phyloP scores from a whole-genome alignment of 192 early-diverging fungal species.

The Linnemannia hyalina region DNA sequence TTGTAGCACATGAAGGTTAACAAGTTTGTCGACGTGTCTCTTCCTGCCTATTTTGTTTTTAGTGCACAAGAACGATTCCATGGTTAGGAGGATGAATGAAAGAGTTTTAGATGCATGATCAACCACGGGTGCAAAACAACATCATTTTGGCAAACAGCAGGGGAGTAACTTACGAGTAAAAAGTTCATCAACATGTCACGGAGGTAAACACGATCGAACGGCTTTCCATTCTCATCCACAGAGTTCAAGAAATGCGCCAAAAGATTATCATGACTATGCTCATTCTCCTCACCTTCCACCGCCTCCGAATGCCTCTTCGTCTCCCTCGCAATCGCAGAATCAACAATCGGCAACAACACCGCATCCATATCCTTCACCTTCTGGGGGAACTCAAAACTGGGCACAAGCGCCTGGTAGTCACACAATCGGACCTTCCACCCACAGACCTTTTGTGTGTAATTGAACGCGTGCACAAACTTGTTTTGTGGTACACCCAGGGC shows the following conservation, averaged over 20 bases:
- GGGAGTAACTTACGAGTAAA: constrained; percentile 14
- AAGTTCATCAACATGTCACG: constrained; percentile 57
- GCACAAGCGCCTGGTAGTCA: constrained; percentile 37
- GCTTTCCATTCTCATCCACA: constrained; percentile 40
- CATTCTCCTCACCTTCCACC: constrained; percentile 6
- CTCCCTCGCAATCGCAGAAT: constrained; percentile 39
- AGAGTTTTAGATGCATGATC: too few relatives aligned
- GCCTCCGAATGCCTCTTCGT: neutral
- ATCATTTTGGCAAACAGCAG: neutral
- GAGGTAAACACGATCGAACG: constrained; percentile 44
- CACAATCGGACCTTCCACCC: constrained; percentile 42
- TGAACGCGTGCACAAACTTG: constrained; percentile 43
- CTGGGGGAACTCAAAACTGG: constrained; percentile 17
- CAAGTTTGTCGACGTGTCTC: constrained; percentile 61
- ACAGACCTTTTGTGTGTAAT: constrained; percentile 47
- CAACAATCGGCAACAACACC: constrained; percentile 41
- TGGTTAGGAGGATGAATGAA: too few relatives aligned
- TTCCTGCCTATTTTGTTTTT: constrained; percentile 22
- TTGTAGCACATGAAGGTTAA: constrained; percentile 59
- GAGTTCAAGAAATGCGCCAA: constrained; percentile 46
- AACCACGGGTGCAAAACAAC: too few relatives aligned
- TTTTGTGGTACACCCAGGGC: constrained; percentile 34
- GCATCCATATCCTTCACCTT: constrained; percentile 48
- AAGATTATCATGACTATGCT: constrained; percentile 39
- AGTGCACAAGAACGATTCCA: neutral